phyloP scores from a whole-genome alignment of 306 rosid species.

The Corylus heterophylla region DNA sequence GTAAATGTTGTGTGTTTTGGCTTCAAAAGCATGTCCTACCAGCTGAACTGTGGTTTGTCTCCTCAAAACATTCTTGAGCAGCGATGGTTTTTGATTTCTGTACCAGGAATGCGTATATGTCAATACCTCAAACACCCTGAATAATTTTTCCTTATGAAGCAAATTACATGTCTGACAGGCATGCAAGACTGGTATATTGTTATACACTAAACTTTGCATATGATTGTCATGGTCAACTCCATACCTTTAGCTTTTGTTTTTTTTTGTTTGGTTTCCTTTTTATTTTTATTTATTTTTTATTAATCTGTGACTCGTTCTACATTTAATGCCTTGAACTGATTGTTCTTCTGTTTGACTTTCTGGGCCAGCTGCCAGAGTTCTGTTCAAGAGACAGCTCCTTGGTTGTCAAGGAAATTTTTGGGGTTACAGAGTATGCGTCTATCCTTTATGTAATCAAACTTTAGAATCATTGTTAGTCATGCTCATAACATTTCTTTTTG shows the following conservation, averaged over 20 bases:
- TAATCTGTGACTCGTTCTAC: conserved; percentile 15
- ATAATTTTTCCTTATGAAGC: neutral
- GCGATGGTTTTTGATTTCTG: conserved; percentile 5
- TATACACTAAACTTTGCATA: neutral
- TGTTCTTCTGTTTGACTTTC: conserved; percentile 28
- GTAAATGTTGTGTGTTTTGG: neutral
- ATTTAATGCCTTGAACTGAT: conserved; percentile 22
- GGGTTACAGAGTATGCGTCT: conserved; percentile 85
- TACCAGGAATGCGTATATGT: neutral
- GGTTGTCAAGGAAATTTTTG: conserved; percentile 84
- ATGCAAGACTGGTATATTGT: neutral
- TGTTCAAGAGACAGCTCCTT: conserved; percentile 85
- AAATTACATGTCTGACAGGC: neutral
- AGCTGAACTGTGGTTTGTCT: neutral
- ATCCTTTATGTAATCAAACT: conserved; percentile 13
- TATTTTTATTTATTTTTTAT: neutral
- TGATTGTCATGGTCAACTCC: neutral
- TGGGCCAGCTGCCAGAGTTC: conserved; percentile 77
- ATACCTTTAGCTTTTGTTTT: neutral
- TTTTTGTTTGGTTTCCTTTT: neutral
- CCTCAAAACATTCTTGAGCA: neutral
- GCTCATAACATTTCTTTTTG: conserved; percentile 22
- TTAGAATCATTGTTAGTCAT: neutral
- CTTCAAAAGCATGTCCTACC: neutral
- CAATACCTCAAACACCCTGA: conserved; percentile 5